Base-by-base conservation (phyloP, 257 asterid species). In the Fraxinus pennsylvanica region DNA sequence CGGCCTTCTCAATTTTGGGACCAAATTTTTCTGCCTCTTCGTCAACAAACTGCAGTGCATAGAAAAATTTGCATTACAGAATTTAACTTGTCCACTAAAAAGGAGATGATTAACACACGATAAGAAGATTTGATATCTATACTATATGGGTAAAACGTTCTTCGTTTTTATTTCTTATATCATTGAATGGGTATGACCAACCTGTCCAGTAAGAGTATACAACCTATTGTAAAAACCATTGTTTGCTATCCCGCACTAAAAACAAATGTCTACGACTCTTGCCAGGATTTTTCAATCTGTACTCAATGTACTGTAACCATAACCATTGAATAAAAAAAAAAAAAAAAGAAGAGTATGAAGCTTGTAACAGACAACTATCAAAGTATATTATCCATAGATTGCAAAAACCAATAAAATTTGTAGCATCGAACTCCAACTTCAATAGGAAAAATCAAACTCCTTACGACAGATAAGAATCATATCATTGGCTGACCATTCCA, bases 121-220 rank as follows among this genome's bases (percentile, higher is more conserved):
- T 57, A 8, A 74, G 54, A 15, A 47, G 17, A 50, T 50, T n/a
- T 9, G 6, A 54, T 54, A n/a, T 54, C 65, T 19, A 17, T 6
- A 54, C 65, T 54, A 19, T 36, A 38, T 19, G 65, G 65, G 65
- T n/a, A 5, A 54, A 54, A 54, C n/a, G 29, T 4, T 54, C 25
- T 19, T 19, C 17, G 0, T 54, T 54, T 54, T 5, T 30, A 19
- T 54, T 54, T 54, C 65, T 54, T n/a, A 6, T 19, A 54, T 54
- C 29, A 54, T 54, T 54, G 65, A 17, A 17, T 54, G n/a, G 30
- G 74, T 54, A 75, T 38, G 69, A 69, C 91, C 82, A 22, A 93
- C 99, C 98, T 95, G 98, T 36, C 98, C 99, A 6, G 99, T 95
- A 81, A 95, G 87, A 21, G 99, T 92, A 84, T 95, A 95, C 43